phyloP scores from a whole-genome alignment of 495 filamentous ascomycete genomes.

The Melanomma pulvis-pyrius region DNA sequence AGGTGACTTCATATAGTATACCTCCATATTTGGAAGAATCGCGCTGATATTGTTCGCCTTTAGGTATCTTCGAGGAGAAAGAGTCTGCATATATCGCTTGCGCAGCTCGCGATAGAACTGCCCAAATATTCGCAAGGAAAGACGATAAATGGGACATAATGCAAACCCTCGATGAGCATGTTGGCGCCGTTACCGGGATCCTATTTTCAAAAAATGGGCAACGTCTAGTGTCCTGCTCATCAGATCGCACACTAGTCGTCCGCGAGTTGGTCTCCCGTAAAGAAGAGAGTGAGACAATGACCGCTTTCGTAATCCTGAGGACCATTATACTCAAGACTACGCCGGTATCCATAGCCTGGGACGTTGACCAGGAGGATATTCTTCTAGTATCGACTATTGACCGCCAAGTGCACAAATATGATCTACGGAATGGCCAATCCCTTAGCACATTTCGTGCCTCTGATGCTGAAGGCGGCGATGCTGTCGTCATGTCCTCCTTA shows the following conservation, averaged over 20 bases:
- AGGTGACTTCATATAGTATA: too few species aligned
- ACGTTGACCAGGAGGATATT: slow-evolving; percentile 56
- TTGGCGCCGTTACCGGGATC: slow-evolving; percentile 66
- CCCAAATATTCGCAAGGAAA: slow-evolving; percentile 77
- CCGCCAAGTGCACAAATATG: slow-evolving; percentile 75
- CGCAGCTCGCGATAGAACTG: slow-evolving; percentile 82
- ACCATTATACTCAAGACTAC: slow-evolving; percentile 83
- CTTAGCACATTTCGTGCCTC: slow-evolving; percentile 75
- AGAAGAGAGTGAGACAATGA: slow-evolving; percentile 64
- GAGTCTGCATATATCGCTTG: slow-evolving; percentile 67
- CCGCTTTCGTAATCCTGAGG: slow-evolving; percentile 74
- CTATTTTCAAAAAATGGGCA: slow-evolving; percentile 65
- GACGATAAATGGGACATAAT: slow-evolving; percentile 59
- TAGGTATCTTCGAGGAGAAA: slow-evolving; percentile 56
- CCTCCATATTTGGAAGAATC: not conserved
- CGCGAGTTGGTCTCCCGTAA: slow-evolving; percentile 72
- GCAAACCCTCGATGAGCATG: slow-evolving; percentile 80
- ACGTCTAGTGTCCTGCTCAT: slow-evolving; percentile 79
- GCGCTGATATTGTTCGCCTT: not conserved
- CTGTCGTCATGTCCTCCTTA: slow-evolving; percentile 79
- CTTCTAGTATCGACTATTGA: slow-evolving; percentile 81
- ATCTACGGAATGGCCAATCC: slow-evolving; percentile 70
- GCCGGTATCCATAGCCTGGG: slow-evolving; percentile 78
- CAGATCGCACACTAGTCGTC: slow-evolving; percentile 81
- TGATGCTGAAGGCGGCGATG: slow-evolving; percentile 75